Percentiles rank a stretch among this genome's conserved stretches.
These are phyloP conservation scores for Botryotinia calthae DNA, from an alignment of 2,329 filamentous ascomycete genomes.

Conservation along the genomic window DNA sequence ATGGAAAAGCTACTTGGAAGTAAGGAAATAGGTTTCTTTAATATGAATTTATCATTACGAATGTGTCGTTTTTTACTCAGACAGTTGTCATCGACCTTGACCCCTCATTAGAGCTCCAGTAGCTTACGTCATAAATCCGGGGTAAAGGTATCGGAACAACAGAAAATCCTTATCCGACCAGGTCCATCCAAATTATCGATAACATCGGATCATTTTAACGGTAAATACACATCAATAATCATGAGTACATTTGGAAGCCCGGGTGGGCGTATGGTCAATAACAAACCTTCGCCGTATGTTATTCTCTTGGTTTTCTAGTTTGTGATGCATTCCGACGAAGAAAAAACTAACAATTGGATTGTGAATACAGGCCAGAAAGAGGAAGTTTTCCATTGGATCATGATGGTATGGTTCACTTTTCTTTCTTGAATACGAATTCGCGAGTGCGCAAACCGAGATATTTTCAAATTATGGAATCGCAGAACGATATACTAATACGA, in stretches of 20 bases:
- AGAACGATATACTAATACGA: constrained; percentile 21
- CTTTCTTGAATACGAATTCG: not conserved
- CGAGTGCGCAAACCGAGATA: not conserved
- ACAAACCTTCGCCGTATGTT: constrained; percentile 68
- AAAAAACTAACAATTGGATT: not conserved
- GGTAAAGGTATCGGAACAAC: constrained; percentile 5
- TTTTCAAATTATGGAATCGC: not conserved
- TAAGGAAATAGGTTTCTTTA: not conserved
- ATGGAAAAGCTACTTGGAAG: not conserved
- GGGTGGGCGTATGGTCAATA: constrained; percentile 60
- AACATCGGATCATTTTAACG: constrained; percentile 5
- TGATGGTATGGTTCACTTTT: constrained; percentile 56
- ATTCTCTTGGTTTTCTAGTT: not conserved
- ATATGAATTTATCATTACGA: not conserved
- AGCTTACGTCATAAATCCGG: constrained; percentile 12
- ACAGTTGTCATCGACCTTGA: not conserved
- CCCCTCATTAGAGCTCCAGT: not conserved
- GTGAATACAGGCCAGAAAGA: constrained; percentile 67
- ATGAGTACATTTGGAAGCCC: constrained; percentile 70
- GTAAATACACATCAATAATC: constrained; percentile 16
- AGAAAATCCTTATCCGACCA: constrained; percentile 8
- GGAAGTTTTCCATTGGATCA: constrained; percentile 97
- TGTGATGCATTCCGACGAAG: constrained; percentile 9
- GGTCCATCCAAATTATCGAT: constrained; percentile 10
- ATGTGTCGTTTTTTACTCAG: not conserved